A percentile compares a stretch with the other conserved stretches of the same genome.
Conservation (phyloP, 345 rosid genomes). For the Cardamine occulta region DNA sequence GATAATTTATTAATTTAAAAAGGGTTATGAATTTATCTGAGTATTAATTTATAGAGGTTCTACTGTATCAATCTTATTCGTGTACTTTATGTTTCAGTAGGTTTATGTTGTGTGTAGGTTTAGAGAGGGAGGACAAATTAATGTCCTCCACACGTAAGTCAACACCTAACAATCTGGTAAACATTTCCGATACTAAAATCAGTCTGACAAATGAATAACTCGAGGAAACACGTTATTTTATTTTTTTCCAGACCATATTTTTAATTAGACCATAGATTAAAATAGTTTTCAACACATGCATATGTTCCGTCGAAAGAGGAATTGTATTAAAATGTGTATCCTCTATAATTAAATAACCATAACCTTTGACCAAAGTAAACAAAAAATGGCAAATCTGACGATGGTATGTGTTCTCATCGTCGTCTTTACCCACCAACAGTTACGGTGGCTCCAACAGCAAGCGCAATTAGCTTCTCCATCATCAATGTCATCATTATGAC, state of each 20-base stretch:
- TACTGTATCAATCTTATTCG: too few relatives aligned
- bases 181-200: not conserved
- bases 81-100: too few relatives aligned
- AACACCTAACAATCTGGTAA: not conserved
- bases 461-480: conserved; percentile 19
- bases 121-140: too few relatives aligned
- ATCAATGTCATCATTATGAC: not conserved
- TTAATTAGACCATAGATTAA: too few relatives aligned
- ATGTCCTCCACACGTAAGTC: too few relatives aligned
- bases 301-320: not conserved
- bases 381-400: not conserved
- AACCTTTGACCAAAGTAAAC: too few relatives aligned
- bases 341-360: too few relatives aligned
- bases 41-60: too few relatives aligned
- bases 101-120: too few relatives aligned
- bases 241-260: not conserved
- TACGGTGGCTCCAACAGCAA: conserved; percentile 31
- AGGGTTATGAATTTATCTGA: too few relatives aligned
- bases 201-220: not conserved
- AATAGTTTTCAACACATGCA: not conserved
- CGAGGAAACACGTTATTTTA: not conserved
- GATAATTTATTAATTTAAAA: too few relatives aligned
- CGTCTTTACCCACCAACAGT: conserved; percentile 24
- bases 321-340: not conserved
- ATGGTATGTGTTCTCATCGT: not conserved